Evolutionary conservation across 2,329 filamentous ascomycete species (phyloP), one percentile per base, ranked within the genome.

Genomic region (Botrytis byssoidea): DNA sequence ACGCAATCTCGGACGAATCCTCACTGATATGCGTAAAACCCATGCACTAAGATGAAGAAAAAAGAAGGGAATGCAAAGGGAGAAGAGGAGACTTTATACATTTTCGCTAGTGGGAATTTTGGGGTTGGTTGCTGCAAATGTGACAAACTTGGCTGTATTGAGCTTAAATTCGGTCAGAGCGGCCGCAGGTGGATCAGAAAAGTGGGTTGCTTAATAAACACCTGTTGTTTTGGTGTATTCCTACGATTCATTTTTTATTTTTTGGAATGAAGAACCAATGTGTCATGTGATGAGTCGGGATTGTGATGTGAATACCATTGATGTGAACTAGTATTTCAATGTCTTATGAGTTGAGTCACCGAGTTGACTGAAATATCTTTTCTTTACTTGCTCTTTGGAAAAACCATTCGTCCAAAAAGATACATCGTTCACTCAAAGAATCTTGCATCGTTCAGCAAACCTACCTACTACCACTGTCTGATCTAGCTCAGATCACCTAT

Each of bases 1-100:
- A 93, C 88, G 88, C 88, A 88, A 89, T 89, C 91, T 94, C 92
- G 89, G 92, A 93, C 90, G 88, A 90, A 91, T 93, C 92, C 90
- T 94, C 92, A 94, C 90, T 91, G 90, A 89, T 89, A 91, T 88
- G 88, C 90, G 46, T 61, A 68, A 60, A 70, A 76, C 74, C 76
- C 78, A 85, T 91, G 90, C 90, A 91, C 89, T 86, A 82, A 85
- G 87, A 89, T 89, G 84, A 80, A 81, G 83, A 82, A 77, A 82
- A 83, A 86, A 84, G 81, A 55, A 74, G 66, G 73, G 61, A 63
- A 75, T 46, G 5, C n/a, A 9, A 44, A 65, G 57, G 74, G 65
- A 64, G 72, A 64, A 61, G 40, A 12, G 18, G 46, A 69, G 71
- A 40, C 22, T 72, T 68, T 72, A 72, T 72, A 72, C 22, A 7